Conservation (phyloP, 1,284 basidiomycete species). For the Erythrobasidium hasegawianum region DNA sequence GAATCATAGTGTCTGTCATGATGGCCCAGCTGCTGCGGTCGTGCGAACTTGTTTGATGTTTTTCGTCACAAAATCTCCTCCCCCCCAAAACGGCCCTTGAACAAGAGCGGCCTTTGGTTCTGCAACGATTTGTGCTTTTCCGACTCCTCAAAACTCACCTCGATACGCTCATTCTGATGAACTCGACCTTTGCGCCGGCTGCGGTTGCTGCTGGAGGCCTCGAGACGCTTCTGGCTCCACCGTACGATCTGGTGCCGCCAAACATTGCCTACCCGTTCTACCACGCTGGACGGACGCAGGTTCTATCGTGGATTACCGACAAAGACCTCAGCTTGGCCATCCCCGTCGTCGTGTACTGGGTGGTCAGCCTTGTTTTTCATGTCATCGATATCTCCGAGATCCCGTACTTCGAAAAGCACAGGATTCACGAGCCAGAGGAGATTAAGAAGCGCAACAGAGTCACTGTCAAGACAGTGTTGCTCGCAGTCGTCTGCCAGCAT, state of each 20-base stretch:
- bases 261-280: constrained; percentile 38
- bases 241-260: constrained; percentile 20
- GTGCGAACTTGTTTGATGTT: too few relatives aligned
- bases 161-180: too few relatives aligned
- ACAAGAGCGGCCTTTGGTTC: too few relatives aligned
- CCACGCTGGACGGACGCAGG: constrained; percentile 51
- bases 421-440: constrained; percentile 84
- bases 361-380: constrained; percentile 73
- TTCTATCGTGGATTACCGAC: constrained; percentile 67
- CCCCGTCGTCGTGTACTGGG: constrained; percentile 86
- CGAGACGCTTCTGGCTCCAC: constrained; percentile 9
- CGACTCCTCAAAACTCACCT: too few relatives aligned
- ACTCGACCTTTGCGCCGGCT: too few relatives aligned
- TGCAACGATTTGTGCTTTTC: too few relatives aligned
- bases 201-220: neutral
- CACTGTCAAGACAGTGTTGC: constrained; percentile 64
- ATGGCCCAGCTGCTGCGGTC: neutral
- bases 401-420: constrained; percentile 75
- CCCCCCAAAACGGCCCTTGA: too few relatives aligned
- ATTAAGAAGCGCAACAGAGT: constrained; percentile 73
- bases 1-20: constrained; percentile 26
- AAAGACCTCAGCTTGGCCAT: constrained; percentile 66
- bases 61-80: too few relatives aligned
- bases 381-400: constrained; percentile 64
- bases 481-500: constrained; percentile 80